Conservation (phyloP, 2,329 filamentous ascomycete species). For the Colletotrichum sp. region DNA sequence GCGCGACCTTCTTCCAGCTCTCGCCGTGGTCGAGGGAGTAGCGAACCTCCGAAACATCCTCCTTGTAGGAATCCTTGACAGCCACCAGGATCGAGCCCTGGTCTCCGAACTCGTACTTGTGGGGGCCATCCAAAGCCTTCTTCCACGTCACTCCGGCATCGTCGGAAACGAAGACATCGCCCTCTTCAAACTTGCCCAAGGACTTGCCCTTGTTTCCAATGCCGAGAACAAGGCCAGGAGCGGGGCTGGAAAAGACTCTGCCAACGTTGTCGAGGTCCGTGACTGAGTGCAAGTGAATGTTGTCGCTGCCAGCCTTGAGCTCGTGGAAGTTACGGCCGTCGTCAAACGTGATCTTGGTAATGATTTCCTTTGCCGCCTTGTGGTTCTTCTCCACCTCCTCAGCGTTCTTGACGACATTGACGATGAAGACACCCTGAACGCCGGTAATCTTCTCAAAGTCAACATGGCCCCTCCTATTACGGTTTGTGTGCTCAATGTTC, state of each 20-base stretch:
- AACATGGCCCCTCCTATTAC: conserved; percentile 75
- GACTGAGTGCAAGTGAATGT: conserved; percentile 89
- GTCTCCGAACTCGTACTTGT: conserved; percentile 97
- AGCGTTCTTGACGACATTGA: conserved; percentile 89
- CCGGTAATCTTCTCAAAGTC: conserved; percentile 95
- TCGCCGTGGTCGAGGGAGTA: conserved; percentile 93
- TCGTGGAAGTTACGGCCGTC: conserved; percentile 86
- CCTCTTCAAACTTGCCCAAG: conserved; percentile 73
- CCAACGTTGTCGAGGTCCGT: conserved; percentile 84
- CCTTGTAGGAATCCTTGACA: conserved; percentile 72
- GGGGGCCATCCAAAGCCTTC: conserved; percentile 75
- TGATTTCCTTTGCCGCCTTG: conserved; percentile 67
- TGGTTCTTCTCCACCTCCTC: conserved; percentile 68
- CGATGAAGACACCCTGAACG: conserved; percentile 90
- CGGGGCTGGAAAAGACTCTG: conserved; percentile 89
- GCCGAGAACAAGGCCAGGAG: conserved; percentile 92
- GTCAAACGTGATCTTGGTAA: conserved; percentile 90
- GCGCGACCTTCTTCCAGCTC: conserved; percentile 74
- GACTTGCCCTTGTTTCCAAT: conserved; percentile 86
- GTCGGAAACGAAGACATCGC: conserved; percentile 87
- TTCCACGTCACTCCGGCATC: conserved; percentile 89
- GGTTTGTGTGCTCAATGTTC: conserved; percentile 92
- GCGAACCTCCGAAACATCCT: conserved; percentile 60
- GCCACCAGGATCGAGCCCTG: conserved; percentile 89
- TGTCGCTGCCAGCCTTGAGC: conserved; percentile 69